A percentile compares a stretch with the other conserved stretches of the same genome.
These are phyloP conservation scores for Hyaloscypha finlandica DNA, from an alignment of 495 filamentous ascomycete species.

Conservation along the genomic window DNA sequence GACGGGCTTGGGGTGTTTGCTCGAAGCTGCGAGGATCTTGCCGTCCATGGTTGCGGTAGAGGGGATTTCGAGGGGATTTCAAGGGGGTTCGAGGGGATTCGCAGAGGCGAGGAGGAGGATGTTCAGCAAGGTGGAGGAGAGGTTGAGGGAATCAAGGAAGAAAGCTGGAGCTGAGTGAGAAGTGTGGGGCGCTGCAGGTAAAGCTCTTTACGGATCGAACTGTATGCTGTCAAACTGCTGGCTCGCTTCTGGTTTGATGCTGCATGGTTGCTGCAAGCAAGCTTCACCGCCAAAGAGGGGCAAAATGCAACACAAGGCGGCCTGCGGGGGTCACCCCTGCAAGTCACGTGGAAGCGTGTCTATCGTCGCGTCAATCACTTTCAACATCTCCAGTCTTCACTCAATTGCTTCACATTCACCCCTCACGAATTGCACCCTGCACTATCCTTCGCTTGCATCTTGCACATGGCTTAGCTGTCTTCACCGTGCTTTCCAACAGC, in stretches of 20 bases:
- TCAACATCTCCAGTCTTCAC: neutral
- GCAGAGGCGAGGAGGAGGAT: neutral
- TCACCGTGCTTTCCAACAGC: neutral
- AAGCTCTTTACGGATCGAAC: neutral
- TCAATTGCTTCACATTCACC: neutral
- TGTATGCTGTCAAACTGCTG: neutral
- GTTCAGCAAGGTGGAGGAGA: neutral
- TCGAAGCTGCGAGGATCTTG: constrained; percentile 59
- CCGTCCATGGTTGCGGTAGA: constrained; percentile 36
- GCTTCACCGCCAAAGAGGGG: neutral
- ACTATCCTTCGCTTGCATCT: neutral
- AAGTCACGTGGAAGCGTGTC: constrained; percentile 20
- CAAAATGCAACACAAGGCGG: neutral
- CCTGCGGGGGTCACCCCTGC: neutral
- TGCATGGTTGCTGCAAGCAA: neutral
- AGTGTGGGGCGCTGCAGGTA: neutral
- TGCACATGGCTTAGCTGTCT: neutral
- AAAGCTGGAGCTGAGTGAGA: constrained; percentile 1
- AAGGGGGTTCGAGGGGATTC: neutral
- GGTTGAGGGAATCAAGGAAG: neutral
- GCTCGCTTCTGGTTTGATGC: neutral
- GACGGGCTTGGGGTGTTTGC: constrained; percentile 69
- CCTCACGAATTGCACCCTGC: neutral
- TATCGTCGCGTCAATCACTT: neutral
- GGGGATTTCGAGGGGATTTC: neutral